Evolutionary conservation across 2,329 filamentous ascomycete genomes (phyloP), one percentile per base, ranked within the genome.

Genomic region (Trichoderma oligosporum): DNA sequence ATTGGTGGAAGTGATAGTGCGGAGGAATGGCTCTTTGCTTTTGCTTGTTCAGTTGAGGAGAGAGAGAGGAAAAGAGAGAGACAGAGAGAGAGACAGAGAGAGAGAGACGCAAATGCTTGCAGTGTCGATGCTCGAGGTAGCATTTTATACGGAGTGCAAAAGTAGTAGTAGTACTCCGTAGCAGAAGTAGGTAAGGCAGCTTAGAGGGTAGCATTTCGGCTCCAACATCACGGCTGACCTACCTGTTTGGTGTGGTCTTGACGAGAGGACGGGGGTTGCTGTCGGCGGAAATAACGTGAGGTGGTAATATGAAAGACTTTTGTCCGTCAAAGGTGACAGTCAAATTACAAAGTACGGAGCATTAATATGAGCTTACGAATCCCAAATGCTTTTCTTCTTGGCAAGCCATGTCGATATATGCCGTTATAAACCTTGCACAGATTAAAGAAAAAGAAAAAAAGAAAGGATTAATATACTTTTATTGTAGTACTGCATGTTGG

Each of bases 201-300:
- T 20, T 18, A 41, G 11, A 8, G 22, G 48, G 9, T 52, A 25
- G 48, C 36, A 42, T 25, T 33, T 42, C 25, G 36, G 36, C 25
- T 27, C 29, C 24, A 52, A 52, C 18, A 8, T 27, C 20, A 31
- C 41, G n/a, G 39, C 20, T 54, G 51, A 42, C 51, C 51, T 54
- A 33, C 51, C 51, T 54, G 27, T 45, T 54, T 54, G 29, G 47
- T 29, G 14, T 18, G 11, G 33, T 39, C 33, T 27, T 20, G 16
- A 14, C 27, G 11, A 12, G 22, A 39, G 18, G 22, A n/a, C 44
- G 27, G 25, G 31, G 33, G 41, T 31, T 31, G 20, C 22, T 45
- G 29, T 35, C 29, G 51, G 35, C 36, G 51, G 51, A 35, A 44
- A 44, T 44, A 54, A 54, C 14, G 16, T 20, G 39, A 53, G 20